These are phyloP conservation scores for Boletales sp. DNA, from an alignment of 768 basidiomycete genomes.

Conservation along the genomic window DNA sequence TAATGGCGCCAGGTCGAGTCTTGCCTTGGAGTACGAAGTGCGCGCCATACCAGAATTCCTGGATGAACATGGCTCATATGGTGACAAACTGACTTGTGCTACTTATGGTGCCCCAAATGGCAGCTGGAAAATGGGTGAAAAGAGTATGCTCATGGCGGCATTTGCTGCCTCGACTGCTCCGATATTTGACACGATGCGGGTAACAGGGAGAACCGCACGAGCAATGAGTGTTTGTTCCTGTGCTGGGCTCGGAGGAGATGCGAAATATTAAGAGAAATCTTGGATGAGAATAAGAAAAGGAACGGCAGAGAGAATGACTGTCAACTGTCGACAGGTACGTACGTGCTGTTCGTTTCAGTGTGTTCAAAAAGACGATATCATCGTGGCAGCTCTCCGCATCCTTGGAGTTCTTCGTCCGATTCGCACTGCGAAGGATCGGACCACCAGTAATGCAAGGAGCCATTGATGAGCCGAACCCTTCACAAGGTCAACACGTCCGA, in stretches of 20 bases:
- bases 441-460: too few species aligned
- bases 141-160: constrained; percentile 60
- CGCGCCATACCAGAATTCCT: constrained; percentile 94
- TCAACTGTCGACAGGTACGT: too few species aligned
- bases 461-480: too few species aligned
- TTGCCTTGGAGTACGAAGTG: constrained; percentile 81
- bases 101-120: constrained; percentile 72
- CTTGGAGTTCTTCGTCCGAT: too few species aligned
- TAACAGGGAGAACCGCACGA: constrained; percentile 69
- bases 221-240: constrained; percentile 65
- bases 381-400: too few species aligned
- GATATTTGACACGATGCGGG: constrained; percentile 74
- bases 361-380: too few species aligned
- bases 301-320: constrained; percentile 73
- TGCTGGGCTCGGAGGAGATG: constrained; percentile 62
- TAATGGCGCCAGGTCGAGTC: constrained; percentile 71
- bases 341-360: too few species aligned
- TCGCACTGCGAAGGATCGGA: too few species aligned
- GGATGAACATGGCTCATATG: constrained; percentile 95
- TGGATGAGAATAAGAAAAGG: constrained; percentile 80
- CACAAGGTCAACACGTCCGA: too few species aligned
- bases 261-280: too few species aligned
- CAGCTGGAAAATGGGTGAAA: constrained; percentile 44
- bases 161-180: constrained; percentile 93
- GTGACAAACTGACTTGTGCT: constrained; percentile 76